Percentiles rank a stretch among this genome's conserved stretches.
phyloP scores from a whole-genome alignment of 2,329 filamentous ascomycete species.

The Trichoderma sp. region DNA sequence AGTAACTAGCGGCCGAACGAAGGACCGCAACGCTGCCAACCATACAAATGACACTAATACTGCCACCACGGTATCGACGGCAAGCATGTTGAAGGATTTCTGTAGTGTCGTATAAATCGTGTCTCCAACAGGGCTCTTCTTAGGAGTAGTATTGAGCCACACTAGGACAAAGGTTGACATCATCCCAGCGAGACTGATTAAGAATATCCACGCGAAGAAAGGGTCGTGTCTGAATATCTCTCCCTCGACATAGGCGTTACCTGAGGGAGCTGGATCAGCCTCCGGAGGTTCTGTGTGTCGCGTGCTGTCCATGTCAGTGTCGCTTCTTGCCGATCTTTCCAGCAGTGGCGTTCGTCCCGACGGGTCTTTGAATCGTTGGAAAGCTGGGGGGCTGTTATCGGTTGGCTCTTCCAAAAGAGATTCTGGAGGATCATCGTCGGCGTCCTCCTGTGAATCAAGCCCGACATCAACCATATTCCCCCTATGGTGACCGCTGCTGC shows the following conservation, averaged over 20 bases:
- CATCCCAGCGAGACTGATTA: constrained; percentile 79
- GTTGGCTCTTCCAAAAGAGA: constrained; percentile 56
- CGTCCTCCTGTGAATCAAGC: constrained; percentile 64
- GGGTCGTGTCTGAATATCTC: constrained; percentile 80
- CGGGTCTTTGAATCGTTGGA: constrained; percentile 55
- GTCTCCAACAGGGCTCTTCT: constrained; percentile 75
- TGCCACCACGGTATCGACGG: constrained; percentile 87
- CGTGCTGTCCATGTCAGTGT: constrained; percentile 46
- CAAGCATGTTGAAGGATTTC: constrained; percentile 83
- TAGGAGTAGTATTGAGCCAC: constrained; percentile 78
- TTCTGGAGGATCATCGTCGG: constrained; percentile 56
- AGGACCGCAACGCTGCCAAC: constrained; percentile 84
- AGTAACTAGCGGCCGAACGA: constrained; percentile 79
- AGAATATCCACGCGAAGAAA: constrained; percentile 88
- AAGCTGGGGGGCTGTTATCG: constrained; percentile 58
- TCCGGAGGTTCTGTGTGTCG: constrained; percentile 39
- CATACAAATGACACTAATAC: constrained; percentile 84
- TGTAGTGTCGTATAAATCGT: constrained; percentile 90
- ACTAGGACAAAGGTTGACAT: constrained; percentile 87
- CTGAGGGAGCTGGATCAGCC: constrained; percentile 35
- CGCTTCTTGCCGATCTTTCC: constrained; percentile 42
- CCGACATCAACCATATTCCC: constrained; percentile 84
- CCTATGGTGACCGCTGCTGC: constrained; percentile 39
- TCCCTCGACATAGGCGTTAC: constrained; percentile 56
- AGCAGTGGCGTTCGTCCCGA: constrained; percentile 40